Base-by-base conservation (phyloP, 2,329 filamentous ascomycete species). In the Apiospora aurea region DNA sequence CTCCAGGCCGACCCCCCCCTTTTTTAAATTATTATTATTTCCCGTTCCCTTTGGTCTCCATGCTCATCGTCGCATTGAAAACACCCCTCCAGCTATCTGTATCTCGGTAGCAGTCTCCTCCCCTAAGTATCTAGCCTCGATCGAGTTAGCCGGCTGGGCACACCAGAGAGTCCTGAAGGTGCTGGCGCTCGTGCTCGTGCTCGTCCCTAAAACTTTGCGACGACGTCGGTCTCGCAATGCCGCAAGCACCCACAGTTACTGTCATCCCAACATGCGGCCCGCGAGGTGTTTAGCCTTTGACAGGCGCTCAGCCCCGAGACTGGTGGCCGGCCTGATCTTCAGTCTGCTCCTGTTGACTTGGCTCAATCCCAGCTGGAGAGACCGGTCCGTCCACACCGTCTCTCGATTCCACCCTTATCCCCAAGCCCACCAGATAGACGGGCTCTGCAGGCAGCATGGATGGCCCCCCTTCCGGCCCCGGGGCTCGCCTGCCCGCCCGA, bases 371-470 rank as follows among this genome's bases (percentile, higher is more conserved):
- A 77, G 76, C 69, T 79, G 78, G 78, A 77, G 75, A 16, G 78
- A 79, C 69, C 74, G 75, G 8, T 76, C 77, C 14, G 64, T 79
- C 29, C 79, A 80, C 69, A 75, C 75, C 26, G 75, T 79, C 44
- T 70, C 71, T 16, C 74, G 71, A 34, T 79, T 80, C 70, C 73
- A 78, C 43, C 70, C 74, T 4, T 11, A 38, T 24, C 71, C 73
- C 8, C 74, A 76, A 61, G 72, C 75, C 16, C 73, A 70, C 10
- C 75, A 73, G 13, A 74, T 75, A 21, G 75, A 74, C 70, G 69
- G 69, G 49, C 72, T 80, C 47, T 86, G 85, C 76, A 76, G 77
- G 34, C 77, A 77, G 10, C 81, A 85, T 72, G 81, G 83, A 41
- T 84, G 83, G 81, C 73, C 78, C 47, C 80, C 81, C 2, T 85